Evolutionary conservation across 176 grass and related monocot species (phyloP).

Genomic region (Zea luxurians): DNA sequence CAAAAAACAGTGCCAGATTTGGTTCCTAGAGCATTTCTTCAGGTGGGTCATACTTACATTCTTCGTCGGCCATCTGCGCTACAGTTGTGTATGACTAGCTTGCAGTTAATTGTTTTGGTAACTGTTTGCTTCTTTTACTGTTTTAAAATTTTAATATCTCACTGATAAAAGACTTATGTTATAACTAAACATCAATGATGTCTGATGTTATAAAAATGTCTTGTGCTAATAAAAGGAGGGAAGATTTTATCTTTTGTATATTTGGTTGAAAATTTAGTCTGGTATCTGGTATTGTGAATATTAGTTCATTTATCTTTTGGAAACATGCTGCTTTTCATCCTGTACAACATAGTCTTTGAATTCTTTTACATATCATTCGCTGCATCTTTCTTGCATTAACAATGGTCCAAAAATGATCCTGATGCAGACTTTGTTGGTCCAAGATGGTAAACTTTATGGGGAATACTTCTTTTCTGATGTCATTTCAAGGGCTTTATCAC

Average conservation of each 20-base stretch:
- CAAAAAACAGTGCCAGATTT: slow-evolving; percentile 91
- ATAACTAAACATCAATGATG: slow-evolving; percentile 13
- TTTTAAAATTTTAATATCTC: neutral
- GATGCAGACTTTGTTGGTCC: slow-evolving; percentile 74
- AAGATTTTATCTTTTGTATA: slow-evolving; percentile 11
- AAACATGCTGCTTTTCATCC: neutral
- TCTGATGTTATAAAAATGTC: neutral
- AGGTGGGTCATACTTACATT: slow-evolving; percentile 45
- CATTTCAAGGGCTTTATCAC: slow-evolving; percentile 79
- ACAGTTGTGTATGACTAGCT: neutral
- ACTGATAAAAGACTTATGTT: neutral
- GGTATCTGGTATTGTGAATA: neutral
- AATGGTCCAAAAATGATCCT: slow-evolving; percentile 30
- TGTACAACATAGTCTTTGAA: slow-evolving; percentile 1
- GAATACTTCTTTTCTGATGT: slow-evolving; percentile 71
- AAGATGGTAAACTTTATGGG: slow-evolving; percentile 89
- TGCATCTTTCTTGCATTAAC: slow-evolving; percentile 32
- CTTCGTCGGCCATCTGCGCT: slow-evolving; percentile 4
- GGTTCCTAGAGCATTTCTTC: slow-evolving; percentile 89
- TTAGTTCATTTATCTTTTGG: neutral
- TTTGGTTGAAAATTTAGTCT: neutral
- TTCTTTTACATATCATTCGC: slow-evolving; percentile 33
- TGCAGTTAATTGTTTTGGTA: neutral
- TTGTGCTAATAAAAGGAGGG: slow-evolving; percentile 4
- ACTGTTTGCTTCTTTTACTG: neutral